Conservation (phyloP, 176 grass and related monocot species). For the Tillandsia fasciculata region DNA sequence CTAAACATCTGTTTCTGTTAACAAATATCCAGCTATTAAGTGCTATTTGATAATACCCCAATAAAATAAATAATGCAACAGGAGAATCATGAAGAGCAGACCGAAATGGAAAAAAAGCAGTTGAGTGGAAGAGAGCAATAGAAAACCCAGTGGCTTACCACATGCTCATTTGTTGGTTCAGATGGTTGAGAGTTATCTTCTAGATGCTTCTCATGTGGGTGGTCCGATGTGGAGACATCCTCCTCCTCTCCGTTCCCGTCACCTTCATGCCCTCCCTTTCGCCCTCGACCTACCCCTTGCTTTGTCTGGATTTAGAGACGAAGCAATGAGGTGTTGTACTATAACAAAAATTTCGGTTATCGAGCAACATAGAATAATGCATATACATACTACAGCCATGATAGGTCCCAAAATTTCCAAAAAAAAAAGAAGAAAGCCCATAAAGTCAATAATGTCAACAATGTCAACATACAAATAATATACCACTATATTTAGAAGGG, state of each 20-base stretch:
- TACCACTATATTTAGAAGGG: too few species aligned
- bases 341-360: slow-evolving; percentile 5
- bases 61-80: too few species aligned
- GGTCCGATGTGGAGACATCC: slow-evolving; percentile 72
- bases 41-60: too few species aligned
- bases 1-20: too few species aligned
- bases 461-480: too few species aligned
- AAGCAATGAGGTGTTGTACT: background rate
- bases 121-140: background rate
- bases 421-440: too few species aligned
- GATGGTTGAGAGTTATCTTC: slow-evolving; percentile 39
- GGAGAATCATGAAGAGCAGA: too few species aligned
- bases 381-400: slow-evolving; percentile 2
- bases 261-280: slow-evolving; percentile 50
- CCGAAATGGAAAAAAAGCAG: background rate
- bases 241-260: slow-evolving; percentile 63
- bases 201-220: slow-evolving; percentile 55
- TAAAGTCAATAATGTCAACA: too few species aligned
- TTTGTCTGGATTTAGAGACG: slow-evolving; percentile 39
- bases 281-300: slow-evolving; percentile 46
- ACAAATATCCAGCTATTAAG: too few species aligned
- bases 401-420: too few species aligned
- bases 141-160: slow-evolving; percentile 27
- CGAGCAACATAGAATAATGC: background rate
- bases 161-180: slow-evolving; percentile 47